Evolutionary conservation across 2,329 filamentous ascomycete species (phyloP), one percentile per base, ranked within the genome.

Genomic region (Pestalotiopsis sp.): DNA sequence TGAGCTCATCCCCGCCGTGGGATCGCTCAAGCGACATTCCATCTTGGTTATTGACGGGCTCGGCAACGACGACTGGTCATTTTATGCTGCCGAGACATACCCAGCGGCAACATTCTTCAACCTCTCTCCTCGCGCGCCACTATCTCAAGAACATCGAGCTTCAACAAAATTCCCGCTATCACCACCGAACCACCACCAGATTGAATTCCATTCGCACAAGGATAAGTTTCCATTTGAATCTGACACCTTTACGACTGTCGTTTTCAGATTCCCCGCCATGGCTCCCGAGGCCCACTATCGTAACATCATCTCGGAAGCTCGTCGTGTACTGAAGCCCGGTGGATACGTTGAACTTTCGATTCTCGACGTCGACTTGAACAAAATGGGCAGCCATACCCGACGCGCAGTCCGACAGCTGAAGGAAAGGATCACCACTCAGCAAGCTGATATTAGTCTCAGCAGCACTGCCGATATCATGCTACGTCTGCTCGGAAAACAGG

Each of bases 51-150:
- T 96, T 68, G 93, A 96, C 80, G 93, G 93, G 4, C 89, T 96
- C 38, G 93, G 93, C n/a, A 95, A 94, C 75, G 90, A 92, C 72
- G 93, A 96, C 76, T 96, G 93, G 93, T 95, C 93, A 0, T 95
- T 94, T 78, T 95, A 94, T 74, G 92, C 92, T 23, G 92, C 93
- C 6, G 89, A 95, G 76, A 94, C 92, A 1, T 95, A 95, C 72
- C 91, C 92, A 0, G 85, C 85, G 0, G 91, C 91, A 0, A 91
- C 89, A 2, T 91, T 96, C 71, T 95, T 93, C 82, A 94, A 95
- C 76, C 84, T 95, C 27, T 91, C 89, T 0, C 89, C 89, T 7
- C 82, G 87, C 36, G 83, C 86, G 52, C 85, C 85, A 56, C 74
- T 85, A n/a, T 82, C 83, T 0, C 74, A 80, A n/a, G 84, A 86